phyloP scores from a whole-genome alignment of 1,284 basidiomycete species.

The Leccinum subrobustum region DNA sequence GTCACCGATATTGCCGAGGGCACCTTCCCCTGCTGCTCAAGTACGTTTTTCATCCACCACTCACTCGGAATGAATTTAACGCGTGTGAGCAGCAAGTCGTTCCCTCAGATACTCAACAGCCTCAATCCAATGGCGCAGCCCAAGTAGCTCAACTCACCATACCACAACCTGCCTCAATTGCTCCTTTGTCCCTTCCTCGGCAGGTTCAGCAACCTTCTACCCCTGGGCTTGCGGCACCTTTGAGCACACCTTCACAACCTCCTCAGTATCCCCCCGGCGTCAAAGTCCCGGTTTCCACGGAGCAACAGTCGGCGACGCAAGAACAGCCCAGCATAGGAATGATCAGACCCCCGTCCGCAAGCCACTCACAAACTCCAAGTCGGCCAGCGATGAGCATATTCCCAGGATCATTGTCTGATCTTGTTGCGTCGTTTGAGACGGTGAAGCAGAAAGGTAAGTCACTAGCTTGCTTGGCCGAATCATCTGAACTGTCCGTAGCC shows the following conservation, averaged over 20 bases:
- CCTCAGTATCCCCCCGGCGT: conserved; percentile 72
- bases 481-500: conserved; percentile 44
- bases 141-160: conserved; percentile 31
- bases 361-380: conserved; percentile 37
- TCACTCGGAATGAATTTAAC: conserved; percentile 16
- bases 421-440: conserved; percentile 93
- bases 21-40: conserved; percentile 38
- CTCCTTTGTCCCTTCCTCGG: conserved; percentile 59
- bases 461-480: background rate
- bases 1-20: conserved; percentile 38
- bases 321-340: conserved; percentile 30
- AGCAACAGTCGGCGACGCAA: conserved; percentile 29
- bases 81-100: conserved; percentile 29
- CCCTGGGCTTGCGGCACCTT: conserved; percentile 26
- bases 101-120: conserved; percentile 33
- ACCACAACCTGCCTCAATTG: conserved; percentile 32
- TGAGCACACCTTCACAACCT: conserved; percentile 33
- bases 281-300: conserved; percentile 45
- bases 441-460: conserved; percentile 90
- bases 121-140: conserved; percentile 37
- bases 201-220: conserved; percentile 52
- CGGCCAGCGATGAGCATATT: conserved; percentile 47
- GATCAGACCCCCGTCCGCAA: conserved; percentile 42
- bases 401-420: conserved; percentile 85
- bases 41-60: conserved; percentile 29